Base-by-base conservation (phyloP, 768 basidiomycete genomes). In the Leccinum barrowsii region DNA sequence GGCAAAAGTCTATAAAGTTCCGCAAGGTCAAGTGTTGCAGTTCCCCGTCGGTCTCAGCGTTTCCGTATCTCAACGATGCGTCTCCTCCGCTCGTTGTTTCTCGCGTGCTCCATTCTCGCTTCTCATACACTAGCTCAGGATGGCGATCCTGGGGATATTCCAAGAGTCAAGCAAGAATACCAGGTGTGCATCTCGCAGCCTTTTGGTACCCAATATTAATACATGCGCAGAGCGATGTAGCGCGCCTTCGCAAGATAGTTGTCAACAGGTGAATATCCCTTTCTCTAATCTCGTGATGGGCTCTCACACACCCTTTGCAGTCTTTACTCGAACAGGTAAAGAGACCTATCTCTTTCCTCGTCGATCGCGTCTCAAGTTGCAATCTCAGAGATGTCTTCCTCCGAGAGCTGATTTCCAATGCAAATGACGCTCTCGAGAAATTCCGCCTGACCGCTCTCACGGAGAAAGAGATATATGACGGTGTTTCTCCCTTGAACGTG, bases 401-500 rank as follows among this genome's bases (percentile, higher is more conserved):
- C 51, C 91, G 95, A 47, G 95, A 98, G 73, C 78, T 95, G 51
- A 83, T 95, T 63, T 95, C 93, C 7, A 96, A 96, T 68, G 90
- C 95, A 44, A 97, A 98, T 71, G 97, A 99, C 70, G 97, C 97
- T 2, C 78, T 98, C 53, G 96, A 98, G 73, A 98, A 98, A 73
- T 82, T 96, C 54, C 87, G 97, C 24, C 77, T 99, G 47, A 87
- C 85, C 13, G 80, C 92, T 4, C 78, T 99, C 63, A 94, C 82
- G 21, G 89, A 94, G 71, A 86, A 86, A 66, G 77, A 73, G 21
- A 76, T 87, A 21, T 85, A 89, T 78, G 81, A 87, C 61, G 87
- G 86, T 22, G 78, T 80, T 21, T 83, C 84, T 55, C 81, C 85
- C 8, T 78, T 96, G 63, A 99, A 99, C 70, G 87, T 99, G 61